A percentile compares a stretch with the other conserved stretches of the same genome.
Evolutionary conservation across 371 early-diverging fungal genomes (phyloP).

Genomic region (Conidiobolus incongruus): DNA sequence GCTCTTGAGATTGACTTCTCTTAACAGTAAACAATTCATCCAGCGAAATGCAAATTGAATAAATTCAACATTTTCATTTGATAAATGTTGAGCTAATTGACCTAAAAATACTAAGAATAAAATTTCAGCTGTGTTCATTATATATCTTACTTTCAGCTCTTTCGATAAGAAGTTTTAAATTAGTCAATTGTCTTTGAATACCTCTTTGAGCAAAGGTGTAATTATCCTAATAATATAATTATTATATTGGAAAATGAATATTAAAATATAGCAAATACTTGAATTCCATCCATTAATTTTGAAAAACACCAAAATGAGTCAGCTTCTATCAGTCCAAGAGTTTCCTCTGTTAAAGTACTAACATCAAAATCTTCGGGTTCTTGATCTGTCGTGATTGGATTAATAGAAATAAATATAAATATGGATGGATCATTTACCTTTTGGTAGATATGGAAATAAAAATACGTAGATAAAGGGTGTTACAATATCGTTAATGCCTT

Average conservation of each 20-base stretch:
- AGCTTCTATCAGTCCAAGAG: slow-evolving; percentile 62
- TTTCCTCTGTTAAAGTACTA: slow-evolving; percentile 22
- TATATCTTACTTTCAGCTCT: slow-evolving; percentile 56
- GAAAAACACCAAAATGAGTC: slow-evolving; percentile 92
- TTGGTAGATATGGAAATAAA: slow-evolving; percentile 32
- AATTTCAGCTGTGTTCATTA: background rate
- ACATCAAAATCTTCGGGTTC: slow-evolving; percentile 31
- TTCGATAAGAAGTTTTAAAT: slow-evolving; percentile 69
- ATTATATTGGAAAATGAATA: too few relatives aligned
- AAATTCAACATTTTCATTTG: slow-evolving; percentile 75
- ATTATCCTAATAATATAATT: slow-evolving; percentile 16
- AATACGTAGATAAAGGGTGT: slow-evolving; percentile 91
- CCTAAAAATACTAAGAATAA: slow-evolving; percentile 13
- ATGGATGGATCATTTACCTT: too few relatives aligned
- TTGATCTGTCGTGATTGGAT: slow-evolving; percentile 41
- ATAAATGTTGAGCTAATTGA: slow-evolving; percentile 56
- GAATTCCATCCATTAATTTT: slow-evolving; percentile 87
- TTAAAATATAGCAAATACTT: slow-evolving; percentile 16
- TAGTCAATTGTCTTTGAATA: slow-evolving; percentile 71
- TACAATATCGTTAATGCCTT: slow-evolving; percentile 96
- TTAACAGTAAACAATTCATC: slow-evolving; percentile 97
- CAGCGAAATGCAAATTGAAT: slow-evolving; percentile 97
- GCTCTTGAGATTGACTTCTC: slow-evolving; percentile 68
- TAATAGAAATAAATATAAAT: too few relatives aligned
- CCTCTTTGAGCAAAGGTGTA: slow-evolving; percentile 94